phyloP scores from a whole-genome alignment of 345 rosid species.

The Eucalyptus marginata region DNA sequence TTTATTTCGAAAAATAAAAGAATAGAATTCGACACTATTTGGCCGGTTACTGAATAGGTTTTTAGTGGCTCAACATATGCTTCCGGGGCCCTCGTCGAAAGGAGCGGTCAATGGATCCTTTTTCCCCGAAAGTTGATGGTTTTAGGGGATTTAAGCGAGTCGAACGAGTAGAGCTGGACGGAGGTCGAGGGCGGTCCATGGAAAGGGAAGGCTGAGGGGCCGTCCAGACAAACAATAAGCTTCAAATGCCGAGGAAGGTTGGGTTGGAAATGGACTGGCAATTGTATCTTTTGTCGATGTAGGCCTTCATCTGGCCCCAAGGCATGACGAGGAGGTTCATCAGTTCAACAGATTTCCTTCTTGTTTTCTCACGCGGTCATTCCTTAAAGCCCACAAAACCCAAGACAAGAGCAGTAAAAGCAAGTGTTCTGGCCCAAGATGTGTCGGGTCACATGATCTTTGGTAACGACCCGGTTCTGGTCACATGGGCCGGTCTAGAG shows the following conservation, averaged over 20 bases:
- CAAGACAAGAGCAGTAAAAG: neutral
- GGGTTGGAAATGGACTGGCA: neutral
- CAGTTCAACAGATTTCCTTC: neutral
- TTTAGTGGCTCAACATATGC: neutral
- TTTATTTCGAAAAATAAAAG: too few relatives aligned
- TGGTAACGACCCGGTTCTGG: neutral
- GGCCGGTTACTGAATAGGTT: accelerated
- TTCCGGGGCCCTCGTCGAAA: neutral
- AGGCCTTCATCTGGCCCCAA: neutral
- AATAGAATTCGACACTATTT: accelerated
- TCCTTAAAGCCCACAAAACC: neutral
- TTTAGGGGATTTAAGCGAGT: neutral
- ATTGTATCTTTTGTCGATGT: neutral
- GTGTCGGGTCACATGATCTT: neutral
- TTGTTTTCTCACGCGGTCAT: neutral
- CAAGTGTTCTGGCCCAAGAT: neutral
- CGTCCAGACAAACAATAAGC: neutral
- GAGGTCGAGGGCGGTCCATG: neutral
- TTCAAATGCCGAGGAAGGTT: neutral
- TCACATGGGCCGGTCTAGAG: neutral
- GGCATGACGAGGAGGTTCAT: neutral
- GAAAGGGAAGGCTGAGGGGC: neutral
- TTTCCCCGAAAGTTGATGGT: neutral
- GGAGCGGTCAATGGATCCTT: neutral
- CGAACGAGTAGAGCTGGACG: neutral